Base-by-base conservation (phyloP, 2,329 filamentous ascomycete species). In the Aspergillus amoenus region DNA sequence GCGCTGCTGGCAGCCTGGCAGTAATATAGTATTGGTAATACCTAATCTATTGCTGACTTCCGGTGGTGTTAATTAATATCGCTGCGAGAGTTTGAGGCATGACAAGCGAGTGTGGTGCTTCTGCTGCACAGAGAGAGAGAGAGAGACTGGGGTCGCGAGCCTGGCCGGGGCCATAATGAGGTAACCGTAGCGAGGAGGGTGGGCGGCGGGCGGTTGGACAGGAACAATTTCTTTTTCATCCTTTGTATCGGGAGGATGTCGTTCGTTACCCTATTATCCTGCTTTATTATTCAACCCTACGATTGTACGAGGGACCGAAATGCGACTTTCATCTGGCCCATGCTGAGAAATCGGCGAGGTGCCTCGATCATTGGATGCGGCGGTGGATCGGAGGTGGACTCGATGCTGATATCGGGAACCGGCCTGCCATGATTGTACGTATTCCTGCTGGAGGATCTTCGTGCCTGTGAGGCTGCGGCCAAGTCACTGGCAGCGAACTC, bases 161-260 rank as follows among this genome's bases (percentile, higher is more conserved):
- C n/a, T n/a, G 27, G 44, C 8, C 34, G 15, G 34, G 30, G 44
- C 48, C 48, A 39, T 21, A 56, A 52, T 30, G 24, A 52, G 55
- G 55, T 47, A 56, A 56, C 48, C 52, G 55, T 52, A 56, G 55
- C 55, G 55, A 56, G 47, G n/a, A 47, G 53, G 41, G 44, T 50
- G 40, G 40, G 12, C 41, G 13, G 40, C 15, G 17, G 12, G n/a
- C 39, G n/a, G 12, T 37, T 7, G 34, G 5, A 34, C 22, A 48
- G 21, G 34, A 22, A 49, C 37, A 43, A 21, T 48, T 49, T 49
- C 39, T 42, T 47, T 52, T 52, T 45, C 27, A 56, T 46, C 37
- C 34, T 40, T 40, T 47, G 42, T 17, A 17, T 7, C 13, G 8
- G 40, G 41, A 37, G 45, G 40, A 44, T 17, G 15, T 21, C 41